Conservation (phyloP, 1,284 basidiomycete species). For the Leccinum griseonigrum region DNA sequence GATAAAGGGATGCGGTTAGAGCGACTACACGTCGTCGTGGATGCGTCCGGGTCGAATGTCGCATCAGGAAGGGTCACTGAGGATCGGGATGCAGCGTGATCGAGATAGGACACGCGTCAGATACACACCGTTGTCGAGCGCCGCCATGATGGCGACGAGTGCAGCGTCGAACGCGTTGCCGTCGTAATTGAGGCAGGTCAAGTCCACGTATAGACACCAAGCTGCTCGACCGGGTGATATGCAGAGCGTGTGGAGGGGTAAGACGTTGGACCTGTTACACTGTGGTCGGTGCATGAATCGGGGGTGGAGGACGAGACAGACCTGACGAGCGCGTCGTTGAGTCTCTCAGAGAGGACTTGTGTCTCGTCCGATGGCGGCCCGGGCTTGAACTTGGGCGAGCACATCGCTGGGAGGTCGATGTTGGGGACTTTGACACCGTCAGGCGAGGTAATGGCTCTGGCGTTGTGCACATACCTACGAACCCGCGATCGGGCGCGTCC, state of each 20-base stretch:
- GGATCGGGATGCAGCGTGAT: background rate
- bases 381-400: constrained; percentile 90
- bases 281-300: background rate
- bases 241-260: constrained; percentile 70
- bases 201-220: constrained; percentile 93
- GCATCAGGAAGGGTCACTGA: constrained; percentile 76
- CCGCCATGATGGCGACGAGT: constrained; percentile 83
- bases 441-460: background rate
- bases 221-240: constrained; percentile 80
- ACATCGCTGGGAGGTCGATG: constrained; percentile 89
- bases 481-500: constrained; percentile 72
- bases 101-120: background rate
- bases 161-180: constrained; percentile 94
- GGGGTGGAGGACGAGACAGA: constrained; percentile 36
- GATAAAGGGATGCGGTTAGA: constrained; percentile 22
- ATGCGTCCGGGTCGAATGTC: constrained; percentile 67
- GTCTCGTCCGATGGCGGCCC: constrained; percentile 93
- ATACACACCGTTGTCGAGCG: constrained; percentile 77
- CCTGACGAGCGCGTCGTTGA: constrained; percentile 77
- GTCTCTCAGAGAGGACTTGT: constrained; percentile 79
- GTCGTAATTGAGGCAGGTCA: constrained; percentile 95
- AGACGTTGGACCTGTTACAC: constrained; percentile 58
- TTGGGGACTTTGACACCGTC: constrained; percentile 60
- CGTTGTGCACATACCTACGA: constrained; percentile 57
- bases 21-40: constrained; percentile 66